Percentiles rank a stretch among this genome's conserved stretches.
phyloP scores from a whole-genome alignment of 805 yeast genomes.

The Candida insectalens region DNA sequence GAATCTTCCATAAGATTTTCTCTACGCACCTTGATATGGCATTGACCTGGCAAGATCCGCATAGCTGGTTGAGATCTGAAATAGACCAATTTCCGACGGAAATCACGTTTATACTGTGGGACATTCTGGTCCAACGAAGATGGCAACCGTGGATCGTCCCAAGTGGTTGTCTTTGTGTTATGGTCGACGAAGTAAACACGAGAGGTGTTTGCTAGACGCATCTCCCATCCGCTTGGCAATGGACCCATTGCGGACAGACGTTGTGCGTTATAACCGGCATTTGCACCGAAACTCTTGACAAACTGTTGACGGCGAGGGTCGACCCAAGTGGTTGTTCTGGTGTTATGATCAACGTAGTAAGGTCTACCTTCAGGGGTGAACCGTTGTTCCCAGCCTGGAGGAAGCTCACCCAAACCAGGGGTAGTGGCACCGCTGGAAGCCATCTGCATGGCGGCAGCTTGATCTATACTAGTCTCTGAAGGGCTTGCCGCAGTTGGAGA shows the following conservation, averaged over 20 bases:
- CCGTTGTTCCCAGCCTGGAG: constrained; percentile 99
- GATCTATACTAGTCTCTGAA: constrained; percentile 35
- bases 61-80: constrained; percentile 98
- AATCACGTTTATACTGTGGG: constrained; percentile 98
- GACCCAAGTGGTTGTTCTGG: constrained; percentile 99
- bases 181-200: constrained; percentile 98
- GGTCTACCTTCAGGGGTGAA: constrained; percentile 98
- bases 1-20: constrained; percentile 95
- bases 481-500: constrained; percentile 22
- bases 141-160: constrained; percentile 99
- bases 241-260: constrained; percentile 98
- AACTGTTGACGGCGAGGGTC: constrained; percentile 99
- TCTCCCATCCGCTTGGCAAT: constrained; percentile 98
- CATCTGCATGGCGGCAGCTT: constrained; percentile 36
- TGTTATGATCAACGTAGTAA: constrained; percentile 96
- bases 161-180: constrained; percentile 96
- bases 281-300: constrained; percentile 87
- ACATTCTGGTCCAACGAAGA: constrained; percentile 96
- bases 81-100: constrained; percentile 93
- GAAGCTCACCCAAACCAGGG: constrained; percentile 92
- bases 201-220: constrained; percentile 98
- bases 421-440: constrained; percentile 83
- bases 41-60: constrained; percentile 95
- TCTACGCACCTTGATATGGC: constrained; percentile 96
- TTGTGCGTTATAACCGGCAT: constrained; percentile 92